Evolutionary conservation across 2,329 filamentous ascomycete genomes (phyloP).

Genomic region (Ascosphaera apis): DNA sequence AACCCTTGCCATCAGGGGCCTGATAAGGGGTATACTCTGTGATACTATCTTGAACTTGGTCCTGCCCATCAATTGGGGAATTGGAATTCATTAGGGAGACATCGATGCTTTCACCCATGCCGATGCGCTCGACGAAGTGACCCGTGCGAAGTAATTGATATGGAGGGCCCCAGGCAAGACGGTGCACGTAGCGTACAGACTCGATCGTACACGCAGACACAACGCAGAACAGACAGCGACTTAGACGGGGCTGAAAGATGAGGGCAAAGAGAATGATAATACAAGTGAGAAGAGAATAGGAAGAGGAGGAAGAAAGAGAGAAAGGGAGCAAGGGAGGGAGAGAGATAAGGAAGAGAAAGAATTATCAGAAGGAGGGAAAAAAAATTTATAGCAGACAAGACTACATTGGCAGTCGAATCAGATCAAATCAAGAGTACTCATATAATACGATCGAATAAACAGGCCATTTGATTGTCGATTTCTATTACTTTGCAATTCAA

Average conservation of each 20-base stretch:
- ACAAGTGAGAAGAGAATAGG: slow-evolving; percentile 3
- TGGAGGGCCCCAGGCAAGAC: slow-evolving; percentile 22
- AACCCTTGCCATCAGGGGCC: slow-evolving; percentile 37
- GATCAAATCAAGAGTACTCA: too few relatives aligned
- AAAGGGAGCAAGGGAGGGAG: slow-evolving; percentile 1
- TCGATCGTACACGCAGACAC: background rate
- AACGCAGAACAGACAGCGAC: too few relatives aligned
- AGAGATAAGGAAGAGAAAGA: slow-evolving; percentile 4
- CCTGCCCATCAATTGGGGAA: slow-evolving; percentile 25
- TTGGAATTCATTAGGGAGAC: slow-evolving; percentile 29
- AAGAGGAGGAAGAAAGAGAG: slow-evolving; percentile 2
- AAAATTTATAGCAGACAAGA: too few relatives aligned
- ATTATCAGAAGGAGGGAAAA: too few relatives aligned
- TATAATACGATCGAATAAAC: too few relatives aligned
- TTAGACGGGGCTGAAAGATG: too few relatives aligned
- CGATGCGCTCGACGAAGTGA: slow-evolving; percentile 2
- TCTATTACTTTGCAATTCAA: too few relatives aligned
- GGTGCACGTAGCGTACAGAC: slow-evolving; percentile 7
- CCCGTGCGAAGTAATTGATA: too few relatives aligned
- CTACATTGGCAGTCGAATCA: too few relatives aligned
- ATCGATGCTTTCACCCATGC: slow-evolving; percentile 4
- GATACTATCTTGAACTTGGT: slow-evolving; percentile 22
- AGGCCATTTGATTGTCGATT: too few relatives aligned
- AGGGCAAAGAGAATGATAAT: slow-evolving; percentile 4
- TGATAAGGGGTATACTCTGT: slow-evolving; percentile 30